Base-by-base conservation (phyloP, 441 rosid genomes). In the Sinapis alba region DNA sequence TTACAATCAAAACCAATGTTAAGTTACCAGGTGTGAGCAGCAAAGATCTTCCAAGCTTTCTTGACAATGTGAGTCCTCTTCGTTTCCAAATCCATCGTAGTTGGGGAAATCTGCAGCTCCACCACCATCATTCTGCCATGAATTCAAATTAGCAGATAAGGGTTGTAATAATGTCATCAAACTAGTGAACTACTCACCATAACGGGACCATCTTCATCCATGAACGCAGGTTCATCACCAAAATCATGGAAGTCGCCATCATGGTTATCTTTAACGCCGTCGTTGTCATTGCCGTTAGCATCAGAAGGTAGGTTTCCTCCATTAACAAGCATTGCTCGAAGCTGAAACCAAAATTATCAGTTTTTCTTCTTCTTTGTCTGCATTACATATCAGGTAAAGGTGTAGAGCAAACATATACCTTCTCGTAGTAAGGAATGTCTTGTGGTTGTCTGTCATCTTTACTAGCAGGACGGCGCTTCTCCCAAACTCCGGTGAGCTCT, bases 1-100 rank as follows among this genome's bases (percentile, higher is more conserved):
- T 34, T 68, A 27, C 41, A 21, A 0, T 7, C 15, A 69, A 70
- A 60, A 69, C 69, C 58, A 66, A 61, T 73, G 56, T 79, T 79
- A 30, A 43, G 50, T 86, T 85, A 95, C 99, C 47, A 95, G 86
- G 83, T 95, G 99, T 71, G 93, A 88, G 62, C 92, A 94, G 75
- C 96, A 95, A 47, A 95, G 97, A 84, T 95, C 98, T 86, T 91
- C 97, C 68, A 95, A 84, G 83, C 85, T 95, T 81, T 86, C 83
- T 81, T 84, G 89, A 77, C 88, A 85, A 56, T 73, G 77, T 43
- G 80, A 83, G 63, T 64, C 47, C 47, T 38, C 83, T 28, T 73
- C 87, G 43, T 77, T 63, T 38, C 76, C 87, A 75, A 83, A 83
- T 59, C 82, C 84, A 67, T 81, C 85, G 62, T 82, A 61, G 62